phyloP scores from a whole-genome alignment of 805 yeast genomes.

The Candida michaelii region DNA sequence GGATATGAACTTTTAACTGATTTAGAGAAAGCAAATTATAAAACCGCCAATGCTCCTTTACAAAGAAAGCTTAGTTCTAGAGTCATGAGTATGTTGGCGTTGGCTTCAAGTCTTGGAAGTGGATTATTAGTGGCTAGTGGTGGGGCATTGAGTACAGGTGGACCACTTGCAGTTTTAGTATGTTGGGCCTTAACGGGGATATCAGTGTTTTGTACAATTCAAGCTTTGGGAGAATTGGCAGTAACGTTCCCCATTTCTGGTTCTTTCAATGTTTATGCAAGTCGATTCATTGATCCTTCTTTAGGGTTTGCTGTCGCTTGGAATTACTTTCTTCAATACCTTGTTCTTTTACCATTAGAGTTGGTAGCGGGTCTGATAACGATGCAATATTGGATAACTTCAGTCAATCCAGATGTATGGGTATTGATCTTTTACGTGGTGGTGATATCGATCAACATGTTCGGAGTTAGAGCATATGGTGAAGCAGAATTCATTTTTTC shows the following conservation, averaged over 20 bases:
- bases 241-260: constrained; percentile 44
- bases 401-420: constrained; percentile 59
- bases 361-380: constrained; percentile 61
- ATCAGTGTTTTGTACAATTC: constrained; percentile 39
- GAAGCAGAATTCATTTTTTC: constrained; percentile 68
- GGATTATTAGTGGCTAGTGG: constrained; percentile 46
- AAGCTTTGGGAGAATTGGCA: constrained; percentile 48
- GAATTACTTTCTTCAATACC: constrained; percentile 61
- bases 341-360: constrained; percentile 65
- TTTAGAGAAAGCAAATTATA: constrained; percentile 39
- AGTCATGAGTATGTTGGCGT: constrained; percentile 45
- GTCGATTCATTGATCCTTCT: constrained; percentile 65
- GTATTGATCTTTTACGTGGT: constrained; percentile 52
- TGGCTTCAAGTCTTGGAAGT: constrained; percentile 44
- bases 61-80: constrained; percentile 33
- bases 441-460: constrained; percentile 46
- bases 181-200: constrained; percentile 40
- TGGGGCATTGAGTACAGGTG: constrained; percentile 35
- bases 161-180: constrained; percentile 40
- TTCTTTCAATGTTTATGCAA: constrained; percentile 52
- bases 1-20: constrained; percentile 27
- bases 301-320: constrained; percentile 73
- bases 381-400: constrained; percentile 52
- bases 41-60: constrained; percentile 40
- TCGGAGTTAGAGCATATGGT: constrained; percentile 60